A percentile compares a stretch with the other conserved stretches of the same genome.
Conservation (phyloP, 805 yeast species). For the Pichia sporocuriosa region DNA sequence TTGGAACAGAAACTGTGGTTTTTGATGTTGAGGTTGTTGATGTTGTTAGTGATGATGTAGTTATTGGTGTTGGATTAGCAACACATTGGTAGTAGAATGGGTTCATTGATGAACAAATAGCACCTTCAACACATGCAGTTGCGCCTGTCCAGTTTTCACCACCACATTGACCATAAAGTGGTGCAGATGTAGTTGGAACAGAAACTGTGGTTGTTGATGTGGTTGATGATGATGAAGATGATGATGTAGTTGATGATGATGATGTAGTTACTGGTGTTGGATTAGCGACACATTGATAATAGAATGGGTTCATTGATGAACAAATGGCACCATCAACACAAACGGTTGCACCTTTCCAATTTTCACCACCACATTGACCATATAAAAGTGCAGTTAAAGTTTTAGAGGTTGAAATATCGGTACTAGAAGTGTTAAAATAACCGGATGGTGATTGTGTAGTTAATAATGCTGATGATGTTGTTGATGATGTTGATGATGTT, state of each 20-base stretch:
- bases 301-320: constrained; percentile 17
- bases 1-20: constrained; percentile 8
- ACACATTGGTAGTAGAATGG: constrained; percentile 21
- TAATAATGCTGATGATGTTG: constrained; percentile 4
- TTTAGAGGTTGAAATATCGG: neutral
- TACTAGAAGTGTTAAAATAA: neutral
- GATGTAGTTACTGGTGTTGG: constrained; percentile 7
- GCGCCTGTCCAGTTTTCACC: constrained; percentile 16
- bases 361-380: constrained; percentile 20
- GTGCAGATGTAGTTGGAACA: neutral
- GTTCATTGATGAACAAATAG: constrained; percentile 18
- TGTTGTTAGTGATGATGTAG: constrained; percentile 1
- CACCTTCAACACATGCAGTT: constrained; percentile 18
- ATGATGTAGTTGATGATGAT: neutral
- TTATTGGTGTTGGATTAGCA: constrained; percentile 11
- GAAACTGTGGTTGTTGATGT: neutral
- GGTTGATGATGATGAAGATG: neutral
- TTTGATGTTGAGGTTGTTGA: neutral
- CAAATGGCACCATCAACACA: constrained; percentile 21
- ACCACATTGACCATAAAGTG: constrained; percentile 18
- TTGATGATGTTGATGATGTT: no score
- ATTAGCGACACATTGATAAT: constrained; percentile 20
- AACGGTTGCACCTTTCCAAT: constrained; percentile 14
- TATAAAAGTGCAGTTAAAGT: constrained; percentile 5
- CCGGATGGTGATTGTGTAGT: neutral